Evolutionary conservation across 129 eudicot species (phyloP).

Genomic region (Lonicera japonica): DNA sequence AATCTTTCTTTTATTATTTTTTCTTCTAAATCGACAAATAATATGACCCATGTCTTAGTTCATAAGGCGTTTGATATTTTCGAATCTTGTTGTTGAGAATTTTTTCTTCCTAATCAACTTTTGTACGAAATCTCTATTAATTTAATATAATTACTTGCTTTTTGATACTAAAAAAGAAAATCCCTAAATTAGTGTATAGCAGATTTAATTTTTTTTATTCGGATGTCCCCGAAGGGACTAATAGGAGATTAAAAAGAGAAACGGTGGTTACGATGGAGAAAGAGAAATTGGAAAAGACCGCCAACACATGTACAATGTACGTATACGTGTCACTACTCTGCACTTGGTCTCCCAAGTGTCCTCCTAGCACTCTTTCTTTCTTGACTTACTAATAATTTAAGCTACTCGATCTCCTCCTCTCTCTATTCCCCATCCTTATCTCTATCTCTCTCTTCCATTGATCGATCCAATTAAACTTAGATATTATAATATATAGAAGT

Average conservation of each 20-base stretch:
- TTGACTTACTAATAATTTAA: slow-evolving; percentile 6
- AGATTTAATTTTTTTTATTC: too few species aligned
- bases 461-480: neutral
- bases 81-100: too few species aligned
- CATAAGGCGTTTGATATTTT: too few species aligned
- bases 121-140: too few species aligned
- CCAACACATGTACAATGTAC: slow-evolving; percentile 21
- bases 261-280: neutral
- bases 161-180: too few species aligned
- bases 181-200: too few species aligned
- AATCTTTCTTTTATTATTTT: too few species aligned
- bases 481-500: neutral
- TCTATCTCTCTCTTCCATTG: neutral
- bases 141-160: too few species aligned
- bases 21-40: too few species aligned
- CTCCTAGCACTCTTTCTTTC: neutral
- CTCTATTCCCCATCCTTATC: neutral
- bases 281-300: neutral
- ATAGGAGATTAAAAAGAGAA: neutral
- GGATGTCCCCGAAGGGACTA: too few species aligned
- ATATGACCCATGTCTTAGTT: too few species aligned
- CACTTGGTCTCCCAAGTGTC: slow-evolving; percentile 58
- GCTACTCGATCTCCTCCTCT: neutral
- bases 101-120: too few species aligned
- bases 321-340: slow-evolving; percentile 48